Evolutionary conservation across 768 basidiomycete genomes (phyloP).

Genomic region (Melanogaster broomeanus): DNA sequence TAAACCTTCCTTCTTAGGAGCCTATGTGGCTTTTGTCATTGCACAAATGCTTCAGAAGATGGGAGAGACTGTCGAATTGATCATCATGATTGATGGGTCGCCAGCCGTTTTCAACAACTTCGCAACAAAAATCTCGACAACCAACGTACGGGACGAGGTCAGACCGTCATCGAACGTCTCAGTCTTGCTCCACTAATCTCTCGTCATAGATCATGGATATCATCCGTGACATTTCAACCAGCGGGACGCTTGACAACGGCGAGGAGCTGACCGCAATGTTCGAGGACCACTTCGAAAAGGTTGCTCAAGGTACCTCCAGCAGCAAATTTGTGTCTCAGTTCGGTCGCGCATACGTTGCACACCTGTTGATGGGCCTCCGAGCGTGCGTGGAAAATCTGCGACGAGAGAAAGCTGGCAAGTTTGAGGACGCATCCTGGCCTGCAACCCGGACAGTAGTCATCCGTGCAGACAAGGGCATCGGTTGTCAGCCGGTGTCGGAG

Average conservation of each 20-base stretch:
- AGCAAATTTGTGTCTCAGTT: not conserved
- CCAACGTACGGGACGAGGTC: not conserved
- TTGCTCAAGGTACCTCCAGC: not conserved
- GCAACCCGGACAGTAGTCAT: not conserved
- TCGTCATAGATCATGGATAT: no score
- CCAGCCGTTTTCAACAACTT: not conserved
- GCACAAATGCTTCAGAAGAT: not conserved
- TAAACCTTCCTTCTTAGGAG: not conserved
- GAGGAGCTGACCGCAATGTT: no score
- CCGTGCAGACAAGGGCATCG: not conserved
- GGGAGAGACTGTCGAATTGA: not conserved
- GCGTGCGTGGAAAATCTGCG: not conserved
- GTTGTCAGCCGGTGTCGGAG: not conserved
- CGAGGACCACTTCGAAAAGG: no score
- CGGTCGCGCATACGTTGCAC: not conserved
- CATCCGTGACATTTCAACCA: no score
- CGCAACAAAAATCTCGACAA: not conserved
- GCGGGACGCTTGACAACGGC: no score
- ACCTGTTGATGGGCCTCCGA: not conserved
- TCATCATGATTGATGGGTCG: not conserved
- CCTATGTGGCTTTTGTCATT: not conserved
- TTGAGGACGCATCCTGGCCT: not conserved
- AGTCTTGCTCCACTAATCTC: no score
- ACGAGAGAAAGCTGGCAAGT: not conserved
- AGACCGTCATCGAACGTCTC: not conserved